These are phyloP conservation scores for Prunus armeniaca DNA, from an alignment of 306 rosid genomes.

Conservation along the genomic window DNA sequence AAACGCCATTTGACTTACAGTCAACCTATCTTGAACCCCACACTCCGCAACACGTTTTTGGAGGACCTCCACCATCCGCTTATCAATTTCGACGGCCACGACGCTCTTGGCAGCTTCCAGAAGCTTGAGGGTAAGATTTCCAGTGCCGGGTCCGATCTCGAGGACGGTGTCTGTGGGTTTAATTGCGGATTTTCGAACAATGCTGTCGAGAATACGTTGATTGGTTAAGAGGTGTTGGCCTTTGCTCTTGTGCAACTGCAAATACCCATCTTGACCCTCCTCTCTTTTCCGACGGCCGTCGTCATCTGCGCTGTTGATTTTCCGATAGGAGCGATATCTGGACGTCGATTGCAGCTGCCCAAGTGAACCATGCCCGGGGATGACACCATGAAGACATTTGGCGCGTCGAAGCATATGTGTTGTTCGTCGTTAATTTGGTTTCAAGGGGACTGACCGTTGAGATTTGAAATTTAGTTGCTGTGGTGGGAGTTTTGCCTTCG, in stretches of 20 bases:
- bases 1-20: constrained; percentile 32
- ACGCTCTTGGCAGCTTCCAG: constrained; percentile 62
- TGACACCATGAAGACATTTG: constrained; percentile 17
- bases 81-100: constrained; percentile 71
- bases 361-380: constrained; percentile 12
- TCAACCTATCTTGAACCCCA: constrained; percentile 27
- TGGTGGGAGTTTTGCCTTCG: not conserved
- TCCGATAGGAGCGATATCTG: constrained; percentile 23
- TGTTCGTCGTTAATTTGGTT: not conserved
- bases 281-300: constrained; percentile 12
- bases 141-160: constrained; percentile 97
- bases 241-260: constrained; percentile 60
- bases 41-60: constrained; percentile 47
- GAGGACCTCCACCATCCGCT: constrained; percentile 71
- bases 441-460: constrained; percentile 12
- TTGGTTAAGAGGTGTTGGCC: constrained; percentile 89
- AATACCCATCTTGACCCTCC: constrained; percentile 13
- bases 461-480: constrained; percentile 12
- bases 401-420: constrained; percentile 40
- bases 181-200: constrained; percentile 62
- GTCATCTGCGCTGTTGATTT: constrained; percentile 5
- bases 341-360: constrained; percentile 30
- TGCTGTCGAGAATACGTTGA: constrained; percentile 61
- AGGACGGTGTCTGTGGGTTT: constrained; percentile 76
- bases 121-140: constrained; percentile 85